A percentile compares a stretch with the other conserved stretches of the same genome.
phyloP scores from a whole-genome alignment of 2,329 filamentous ascomycete genomes.

The Calonectria pseudoturangicola region DNA sequence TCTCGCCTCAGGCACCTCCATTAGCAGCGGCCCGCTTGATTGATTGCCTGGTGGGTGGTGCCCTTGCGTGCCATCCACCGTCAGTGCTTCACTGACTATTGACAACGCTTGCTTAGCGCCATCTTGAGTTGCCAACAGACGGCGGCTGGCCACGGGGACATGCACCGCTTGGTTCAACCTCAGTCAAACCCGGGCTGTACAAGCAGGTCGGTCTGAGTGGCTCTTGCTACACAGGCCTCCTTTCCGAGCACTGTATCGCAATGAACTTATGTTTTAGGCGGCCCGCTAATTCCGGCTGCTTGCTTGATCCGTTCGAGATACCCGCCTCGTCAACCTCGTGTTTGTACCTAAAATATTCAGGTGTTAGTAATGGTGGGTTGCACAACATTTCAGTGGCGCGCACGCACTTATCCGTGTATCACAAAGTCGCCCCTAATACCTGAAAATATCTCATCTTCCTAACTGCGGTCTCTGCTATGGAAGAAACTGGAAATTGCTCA shows the following conservation, averaged over 20 bases:
- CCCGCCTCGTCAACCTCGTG: neutral
- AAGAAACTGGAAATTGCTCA: neutral
- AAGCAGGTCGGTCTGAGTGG: neutral
- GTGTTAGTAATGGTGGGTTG: neutral
- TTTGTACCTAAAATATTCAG: no score
- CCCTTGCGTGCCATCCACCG: neutral
- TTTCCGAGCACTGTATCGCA: neutral
- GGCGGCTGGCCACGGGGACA: neutral
- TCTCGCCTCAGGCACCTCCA: constrained; percentile 22
- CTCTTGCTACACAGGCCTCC: neutral
- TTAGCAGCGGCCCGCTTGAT: neutral
- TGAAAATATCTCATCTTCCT: neutral
- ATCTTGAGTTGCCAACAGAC: neutral
- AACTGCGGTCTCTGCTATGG: no score
- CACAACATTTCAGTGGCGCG: constrained; percentile 4
- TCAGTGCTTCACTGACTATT: neutral
- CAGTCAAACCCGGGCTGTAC: neutral
- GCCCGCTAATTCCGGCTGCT: neutral
- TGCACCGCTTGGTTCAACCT: constrained; percentile 8
- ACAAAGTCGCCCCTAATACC: neutral
- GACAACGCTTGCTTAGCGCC: neutral
- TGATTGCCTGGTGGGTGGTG: neutral
- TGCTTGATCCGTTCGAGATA: neutral
- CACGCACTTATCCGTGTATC: neutral
- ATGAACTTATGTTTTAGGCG: neutral